These are phyloP conservation scores for Talaromyces adpressus DNA, from an alignment of 495 filamentous ascomycete genomes.

Conservation along the genomic window DNA sequence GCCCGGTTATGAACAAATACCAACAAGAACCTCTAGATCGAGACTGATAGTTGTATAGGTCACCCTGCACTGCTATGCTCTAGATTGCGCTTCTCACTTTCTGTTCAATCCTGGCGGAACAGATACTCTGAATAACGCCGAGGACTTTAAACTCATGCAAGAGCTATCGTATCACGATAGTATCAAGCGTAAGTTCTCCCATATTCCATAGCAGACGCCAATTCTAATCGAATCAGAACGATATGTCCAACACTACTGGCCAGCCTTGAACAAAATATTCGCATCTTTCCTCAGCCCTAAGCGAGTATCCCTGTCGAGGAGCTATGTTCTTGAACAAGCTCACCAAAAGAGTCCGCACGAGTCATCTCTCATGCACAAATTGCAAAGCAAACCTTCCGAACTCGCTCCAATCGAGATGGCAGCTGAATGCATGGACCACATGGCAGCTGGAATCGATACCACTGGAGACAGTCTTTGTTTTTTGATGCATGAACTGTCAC, in stretches of 20 bases:
- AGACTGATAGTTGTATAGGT: conserved; percentile 12
- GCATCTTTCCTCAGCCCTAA: conserved; percentile 18
- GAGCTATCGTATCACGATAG: conserved; percentile 60
- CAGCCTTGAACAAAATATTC: conserved; percentile 21
- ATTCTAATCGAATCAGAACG: conserved; percentile 25
- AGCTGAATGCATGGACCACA: conserved; percentile 42
- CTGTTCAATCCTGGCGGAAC: conserved; percentile 57
- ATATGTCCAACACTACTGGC: conserved; percentile 33
- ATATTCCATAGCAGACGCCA: neutral
- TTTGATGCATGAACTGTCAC: conserved; percentile 60
- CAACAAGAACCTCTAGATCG: neutral
- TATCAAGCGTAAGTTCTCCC: conserved; percentile 45
- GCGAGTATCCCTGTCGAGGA: conserved; percentile 22
- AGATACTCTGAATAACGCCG: conserved; percentile 40
- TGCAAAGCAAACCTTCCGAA: conserved; percentile 22
- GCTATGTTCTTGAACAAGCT: conserved; percentile 22
- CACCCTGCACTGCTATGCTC: conserved; percentile 53
- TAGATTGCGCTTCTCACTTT: conserved; percentile 59
- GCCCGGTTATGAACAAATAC: neutral
- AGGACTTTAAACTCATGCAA: conserved; percentile 55
- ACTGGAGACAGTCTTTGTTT: conserved; percentile 60
- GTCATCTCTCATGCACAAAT: conserved; percentile 26
- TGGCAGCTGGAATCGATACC: conserved; percentile 60
- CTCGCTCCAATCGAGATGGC: conserved; percentile 24
- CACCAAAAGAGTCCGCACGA: conserved; percentile 16